Evolutionary conservation across 768 basidiomycete species (phyloP), one percentile per base, ranked within the genome.

Genomic region (Rhodotorula babjevae): DNA sequence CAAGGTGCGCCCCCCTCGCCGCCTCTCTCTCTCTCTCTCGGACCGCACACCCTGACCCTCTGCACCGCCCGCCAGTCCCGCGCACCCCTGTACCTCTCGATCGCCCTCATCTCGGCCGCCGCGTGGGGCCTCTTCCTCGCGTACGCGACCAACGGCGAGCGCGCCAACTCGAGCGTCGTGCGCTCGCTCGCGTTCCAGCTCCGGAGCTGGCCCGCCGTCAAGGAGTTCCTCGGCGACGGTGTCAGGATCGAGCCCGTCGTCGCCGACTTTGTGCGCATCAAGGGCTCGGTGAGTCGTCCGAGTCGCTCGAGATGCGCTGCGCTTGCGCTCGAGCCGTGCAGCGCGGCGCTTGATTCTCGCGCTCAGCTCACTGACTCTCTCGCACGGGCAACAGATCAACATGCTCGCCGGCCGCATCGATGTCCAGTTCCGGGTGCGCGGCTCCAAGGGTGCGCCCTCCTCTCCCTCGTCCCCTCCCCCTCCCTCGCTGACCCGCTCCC

Each of bases 141-240:
- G 7, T 76, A 76, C 69, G 75, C 75, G 21, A 73, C 75, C 47
- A 73, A 76, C 72, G 66, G 59, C 42, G 75, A 76, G 64, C 65
- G 72, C n/a, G 71, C 75, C 63, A 73, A 73, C 61, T 68, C 66
- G 60, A 68, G 69, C 29, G 72, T 76, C 66, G 75, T 76, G 1
- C 36, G 69, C 42, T 62, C 59, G 27, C 56, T 73, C 25, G 29
- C 58, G 31, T 76, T 76, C 67, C 75, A 76, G 66, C 36, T 76
- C 36, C 60, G 69, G 33, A 63, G 60, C 42, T 68, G 56, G 47
- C 66, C 65, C 42, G 69, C 63, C 18, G 71, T 68, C 2, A 25
- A 16, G 9, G 75, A 70, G 27, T 71, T 76, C 52, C 50, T 76
- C n/a, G 75, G 75, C 10, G 69, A 68, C 19, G 66, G 65, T 14